Conservation (phyloP, 352 stramenopile genomes). For the Discostella stelligera region DNA sequence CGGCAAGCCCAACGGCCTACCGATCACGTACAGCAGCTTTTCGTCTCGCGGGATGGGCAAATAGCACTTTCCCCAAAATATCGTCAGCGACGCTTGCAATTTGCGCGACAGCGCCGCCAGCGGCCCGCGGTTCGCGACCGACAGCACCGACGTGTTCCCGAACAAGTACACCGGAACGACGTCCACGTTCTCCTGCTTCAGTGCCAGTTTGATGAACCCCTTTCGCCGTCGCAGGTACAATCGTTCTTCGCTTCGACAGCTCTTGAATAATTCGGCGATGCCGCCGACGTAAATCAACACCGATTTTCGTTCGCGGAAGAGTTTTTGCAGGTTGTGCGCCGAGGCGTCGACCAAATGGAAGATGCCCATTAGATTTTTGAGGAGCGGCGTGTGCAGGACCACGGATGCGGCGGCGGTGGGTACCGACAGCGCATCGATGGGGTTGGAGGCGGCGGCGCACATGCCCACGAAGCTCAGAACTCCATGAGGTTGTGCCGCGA, state of each 20-base stretch:
- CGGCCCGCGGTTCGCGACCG: constrained; percentile 55
- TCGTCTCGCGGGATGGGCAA: constrained; percentile 65
- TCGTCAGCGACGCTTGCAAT: constrained; percentile 62
- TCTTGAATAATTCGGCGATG: constrained; percentile 76
- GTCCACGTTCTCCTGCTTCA: constrained; percentile 54
- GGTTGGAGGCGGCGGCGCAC: constrained; percentile 24
- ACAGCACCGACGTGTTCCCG: constrained; percentile 68
- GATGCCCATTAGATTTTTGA: constrained; percentile 78
- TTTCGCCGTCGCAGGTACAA: constrained; percentile 70
- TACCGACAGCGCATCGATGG: constrained; percentile 18
- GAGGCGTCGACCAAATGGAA: constrained; percentile 67
- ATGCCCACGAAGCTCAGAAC: constrained; percentile 56
- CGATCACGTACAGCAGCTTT: constrained; percentile 60
- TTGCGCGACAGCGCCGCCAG: constrained; percentile 61
- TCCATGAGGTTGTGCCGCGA: constrained; percentile 64
- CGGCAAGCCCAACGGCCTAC: constrained; percentile 57
- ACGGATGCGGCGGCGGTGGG: constrained; percentile 60
- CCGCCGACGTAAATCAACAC: constrained; percentile 75
- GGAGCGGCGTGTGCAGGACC: constrained; percentile 56
- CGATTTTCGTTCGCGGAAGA: constrained; percentile 31
- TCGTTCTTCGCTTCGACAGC: constrained; percentile 52
- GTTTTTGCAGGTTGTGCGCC: constrained; percentile 21
- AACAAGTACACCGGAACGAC: constrained; percentile 74
- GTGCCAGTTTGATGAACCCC: constrained; percentile 79
- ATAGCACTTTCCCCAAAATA: constrained; percentile 73